Evolutionary conservation across 73 alveolate species (phyloP).

Genomic region (Loxodes magnus): DNA sequence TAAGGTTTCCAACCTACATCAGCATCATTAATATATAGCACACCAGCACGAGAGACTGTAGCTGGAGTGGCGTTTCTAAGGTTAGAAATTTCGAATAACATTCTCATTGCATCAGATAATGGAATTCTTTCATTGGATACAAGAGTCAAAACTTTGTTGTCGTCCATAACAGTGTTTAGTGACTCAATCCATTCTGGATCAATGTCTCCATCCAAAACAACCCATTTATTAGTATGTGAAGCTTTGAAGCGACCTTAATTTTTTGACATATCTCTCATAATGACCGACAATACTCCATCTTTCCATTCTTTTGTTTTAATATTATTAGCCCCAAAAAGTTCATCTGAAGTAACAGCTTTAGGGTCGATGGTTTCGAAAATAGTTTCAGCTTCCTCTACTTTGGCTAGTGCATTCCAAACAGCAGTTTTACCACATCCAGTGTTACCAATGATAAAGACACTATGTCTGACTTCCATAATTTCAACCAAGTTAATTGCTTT

Average conservation of each 20-base stretch:
- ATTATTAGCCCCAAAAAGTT: slow-evolving; percentile 87
- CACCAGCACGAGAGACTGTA: slow-evolving; percentile 99
- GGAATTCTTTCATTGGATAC: slow-evolving; percentile 99
- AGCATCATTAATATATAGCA: slow-evolving; percentile 96
- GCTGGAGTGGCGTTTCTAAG: slow-evolving; percentile 99
- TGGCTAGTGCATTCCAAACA: slow-evolving; percentile 96
- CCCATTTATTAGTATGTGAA: slow-evolving; percentile 95
- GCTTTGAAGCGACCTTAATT: slow-evolving; percentile 73
- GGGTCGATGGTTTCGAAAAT: slow-evolving; percentile 97
- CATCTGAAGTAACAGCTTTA: slow-evolving; percentile 99
- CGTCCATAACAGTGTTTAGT: slow-evolving; percentile 99
- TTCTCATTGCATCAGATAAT: slow-evolving; percentile 96
- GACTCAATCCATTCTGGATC: slow-evolving; percentile 99
- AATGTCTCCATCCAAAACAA: slow-evolving; percentile 98
- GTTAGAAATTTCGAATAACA: slow-evolving; percentile 93
- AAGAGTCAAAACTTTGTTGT: slow-evolving; percentile 94
- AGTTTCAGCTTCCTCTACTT: slow-evolving; percentile 59
- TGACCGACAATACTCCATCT: slow-evolving; percentile 98
- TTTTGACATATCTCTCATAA: slow-evolving; percentile 96
- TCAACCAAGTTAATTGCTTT: slow-evolving; percentile 94
- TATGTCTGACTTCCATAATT: slow-evolving; percentile 93
- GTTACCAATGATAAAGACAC: slow-evolving; percentile 98
- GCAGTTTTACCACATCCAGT: slow-evolving; percentile 99
- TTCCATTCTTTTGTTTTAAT: slow-evolving; percentile 99
- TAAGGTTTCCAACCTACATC: slow-evolving; percentile 99